Percentiles rank a stretch among this genome's conserved stretches.
Conservation (phyloP, 1,284 basidiomycete species). For the Marasmius sp. region DNA sequence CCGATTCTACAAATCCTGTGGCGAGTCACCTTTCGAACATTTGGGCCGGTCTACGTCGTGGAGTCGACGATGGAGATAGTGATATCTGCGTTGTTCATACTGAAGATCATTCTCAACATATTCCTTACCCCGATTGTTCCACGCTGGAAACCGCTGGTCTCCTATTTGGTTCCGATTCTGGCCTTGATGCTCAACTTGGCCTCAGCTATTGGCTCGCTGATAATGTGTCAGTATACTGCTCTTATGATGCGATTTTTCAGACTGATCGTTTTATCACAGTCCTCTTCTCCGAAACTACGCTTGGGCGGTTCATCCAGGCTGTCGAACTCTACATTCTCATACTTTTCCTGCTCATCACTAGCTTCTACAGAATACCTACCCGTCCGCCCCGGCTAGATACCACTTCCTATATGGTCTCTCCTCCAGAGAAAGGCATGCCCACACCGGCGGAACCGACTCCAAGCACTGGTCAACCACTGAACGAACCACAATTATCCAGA, state of each 20-base stretch:
- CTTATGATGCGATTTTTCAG: background rate
- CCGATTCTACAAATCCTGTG: conserved; percentile 63
- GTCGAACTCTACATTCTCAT: conserved; percentile 65
- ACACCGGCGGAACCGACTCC: conserved; percentile 1
- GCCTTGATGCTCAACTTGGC: conserved; percentile 53
- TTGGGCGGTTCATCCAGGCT: conserved; percentile 72
- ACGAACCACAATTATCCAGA: conserved; percentile 13
- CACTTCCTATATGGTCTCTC: conserved; percentile 19
- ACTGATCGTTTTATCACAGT: conserved; percentile 38
- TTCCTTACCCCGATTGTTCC: conserved; percentile 40
- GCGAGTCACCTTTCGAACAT: conserved; percentile 49
- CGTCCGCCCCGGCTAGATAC: conserved; percentile 10
- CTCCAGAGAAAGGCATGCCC: conserved; percentile 17
- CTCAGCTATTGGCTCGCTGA: conserved; percentile 55
- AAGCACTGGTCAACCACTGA: background rate
- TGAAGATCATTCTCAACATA: conserved; percentile 63
- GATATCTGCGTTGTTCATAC: conserved; percentile 55
- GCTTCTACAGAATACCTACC: conserved; percentile 42
- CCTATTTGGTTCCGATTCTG: conserved; percentile 52
- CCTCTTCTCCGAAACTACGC: conserved; percentile 63
- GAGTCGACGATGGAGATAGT: conserved; percentile 59
- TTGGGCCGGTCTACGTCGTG: conserved; percentile 54
- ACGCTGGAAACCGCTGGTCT: conserved; percentile 44
- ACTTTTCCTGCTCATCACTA: conserved; percentile 52
- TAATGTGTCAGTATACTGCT: conserved; percentile 22